These are phyloP conservation scores for Irpex rosettiformis DNA, from an alignment of 1,284 basidiomycete species.

Conservation along the genomic window DNA sequence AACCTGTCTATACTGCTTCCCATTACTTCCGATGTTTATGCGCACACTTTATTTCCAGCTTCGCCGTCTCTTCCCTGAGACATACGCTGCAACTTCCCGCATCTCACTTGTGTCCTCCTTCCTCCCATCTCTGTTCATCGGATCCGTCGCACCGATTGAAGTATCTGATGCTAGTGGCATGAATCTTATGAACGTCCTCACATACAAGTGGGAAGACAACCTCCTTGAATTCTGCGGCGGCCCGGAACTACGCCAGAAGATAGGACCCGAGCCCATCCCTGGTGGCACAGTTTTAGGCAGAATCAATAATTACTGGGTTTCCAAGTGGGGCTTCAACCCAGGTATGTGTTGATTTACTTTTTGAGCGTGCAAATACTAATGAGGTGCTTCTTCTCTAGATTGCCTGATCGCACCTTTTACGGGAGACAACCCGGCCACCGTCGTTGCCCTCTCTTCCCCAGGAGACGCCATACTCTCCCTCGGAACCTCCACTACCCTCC, in stretches of 20 bases:
- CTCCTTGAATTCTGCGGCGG: constrained; percentile 64
- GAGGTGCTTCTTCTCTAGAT: constrained; percentile 35
- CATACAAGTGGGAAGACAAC: constrained; percentile 65
- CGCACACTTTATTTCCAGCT: constrained; percentile 39
- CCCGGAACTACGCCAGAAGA: constrained; percentile 62
- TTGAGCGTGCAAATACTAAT: constrained; percentile 1
- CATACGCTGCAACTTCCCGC: constrained; percentile 63
- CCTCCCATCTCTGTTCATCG: constrained; percentile 77
- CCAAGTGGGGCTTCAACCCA: constrained; percentile 73
- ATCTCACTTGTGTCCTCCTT: constrained; percentile 86
- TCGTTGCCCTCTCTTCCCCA: constrained; percentile 76
- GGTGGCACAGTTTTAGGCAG: constrained; percentile 67
- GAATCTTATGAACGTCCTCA: constrained; percentile 78
- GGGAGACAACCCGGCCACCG: constrained; percentile 90
- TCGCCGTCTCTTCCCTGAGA: constrained; percentile 51
- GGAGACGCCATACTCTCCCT: constrained; percentile 86
- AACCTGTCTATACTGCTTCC: constrained; percentile 3
- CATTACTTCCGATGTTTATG: constrained; percentile 13
- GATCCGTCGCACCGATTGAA: constrained; percentile 66
- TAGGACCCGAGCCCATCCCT: constrained; percentile 78
- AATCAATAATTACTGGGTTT: constrained; percentile 69
- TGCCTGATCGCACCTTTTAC: constrained; percentile 86
- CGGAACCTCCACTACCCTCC: constrained; percentile 89
- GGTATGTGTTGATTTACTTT: constrained; percentile 35
- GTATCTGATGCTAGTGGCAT: constrained; percentile 88